phyloP scores from a whole-genome alignment of 1,139 yeast species.

The Yamadazyma sp. region DNA sequence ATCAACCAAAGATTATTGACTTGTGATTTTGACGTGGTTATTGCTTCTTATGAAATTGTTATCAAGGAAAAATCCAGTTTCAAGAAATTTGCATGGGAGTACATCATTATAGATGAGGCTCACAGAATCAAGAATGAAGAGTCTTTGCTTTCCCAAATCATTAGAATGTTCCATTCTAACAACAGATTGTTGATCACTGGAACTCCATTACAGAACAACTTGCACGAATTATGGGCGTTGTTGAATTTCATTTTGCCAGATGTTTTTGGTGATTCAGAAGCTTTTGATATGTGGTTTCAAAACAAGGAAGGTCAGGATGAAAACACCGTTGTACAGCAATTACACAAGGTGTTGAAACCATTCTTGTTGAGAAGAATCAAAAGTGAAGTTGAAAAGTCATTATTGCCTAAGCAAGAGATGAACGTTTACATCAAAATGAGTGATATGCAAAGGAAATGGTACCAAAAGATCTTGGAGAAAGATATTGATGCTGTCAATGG shows the following conservation, averaged over 20 bases:
- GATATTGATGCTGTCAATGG: conserved; percentile 86
- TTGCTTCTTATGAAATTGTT: conserved; percentile 76
- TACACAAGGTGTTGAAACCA: conserved; percentile 84
- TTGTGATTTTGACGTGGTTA: conserved; percentile 70
- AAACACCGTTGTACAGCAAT: conserved; percentile 71
- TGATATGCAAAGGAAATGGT: conserved; percentile 76
- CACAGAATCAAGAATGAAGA: conserved; percentile 81
- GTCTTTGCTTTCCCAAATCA: conserved; percentile 70
- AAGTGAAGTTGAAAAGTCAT: conserved; percentile 75
- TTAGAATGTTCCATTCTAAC: conserved; percentile 67
- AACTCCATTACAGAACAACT: conserved; percentile 76
- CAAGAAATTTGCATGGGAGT: conserved; percentile 69
- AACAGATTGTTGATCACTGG: conserved; percentile 76
- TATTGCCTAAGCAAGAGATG: conserved; percentile 71
- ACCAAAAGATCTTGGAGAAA: conserved; percentile 70
- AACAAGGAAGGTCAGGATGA: conserved; percentile 30
- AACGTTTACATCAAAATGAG: conserved; percentile 74
- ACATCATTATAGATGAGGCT: conserved; percentile 77
- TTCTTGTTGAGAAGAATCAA: conserved; percentile 73
- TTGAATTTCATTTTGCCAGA: conserved; percentile 75
- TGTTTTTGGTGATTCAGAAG: conserved; percentile 70
- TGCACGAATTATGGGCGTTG: conserved; percentile 80
- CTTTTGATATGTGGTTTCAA: conserved; percentile 74
- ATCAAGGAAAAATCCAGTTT: conserved; percentile 68
- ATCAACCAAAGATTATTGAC: conserved; percentile 51